Base-by-base conservation (phyloP, 768 basidiomycete genomes). In the Coprinopsis sp. region DNA sequence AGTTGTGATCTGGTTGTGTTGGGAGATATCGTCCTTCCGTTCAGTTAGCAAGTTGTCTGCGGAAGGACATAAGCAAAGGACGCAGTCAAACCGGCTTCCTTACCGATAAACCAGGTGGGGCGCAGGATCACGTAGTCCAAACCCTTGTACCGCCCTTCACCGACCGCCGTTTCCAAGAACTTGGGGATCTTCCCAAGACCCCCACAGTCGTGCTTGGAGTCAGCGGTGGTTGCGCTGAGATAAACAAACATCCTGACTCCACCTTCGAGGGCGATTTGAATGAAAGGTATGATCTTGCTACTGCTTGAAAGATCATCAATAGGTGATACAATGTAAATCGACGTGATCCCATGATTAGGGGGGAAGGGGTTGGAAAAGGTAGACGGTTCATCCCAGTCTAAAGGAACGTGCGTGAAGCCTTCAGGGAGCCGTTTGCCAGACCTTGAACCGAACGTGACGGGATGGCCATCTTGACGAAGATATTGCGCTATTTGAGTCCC, bases 331-430 rank as follows among this genome's bases (percentile, higher is more conserved):
- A 69, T 46, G 46, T 69, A 68, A 2, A 68, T 49, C 22, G 58
- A 51, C 27, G 64, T 56, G 43, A 68, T 65, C 21, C n/a, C 13
- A 34, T 10, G 19, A 16, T 21, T 12, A 36, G 40, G 6, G 42
- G 12, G 22, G 45, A 14, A 6, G 47, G 46, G 44, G 14, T 37
- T 30, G 16, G 37, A 24, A 37, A 49, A 55, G 4, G 47, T 61
- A 45, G 33, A 54, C 44, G 58, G 42, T 33, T 71, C 62, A 16
- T 54, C 51, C 69, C 70, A 71, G 46, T 71, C 63, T 30, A 71
- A 67, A 23, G 44, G 50, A 14, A 57, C 56, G 33, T 46, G 56
- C 10, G 37, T 51, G 43, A 56, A 55, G 1, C 60, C 60, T 3
- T 18, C 39, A 8, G 54, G 54, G 11, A 56, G 51, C 6, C 54